These are phyloP conservation scores for Fremontodendron californicum DNA, from an alignment of 345 rosid genomes.

Conservation along the genomic window DNA sequence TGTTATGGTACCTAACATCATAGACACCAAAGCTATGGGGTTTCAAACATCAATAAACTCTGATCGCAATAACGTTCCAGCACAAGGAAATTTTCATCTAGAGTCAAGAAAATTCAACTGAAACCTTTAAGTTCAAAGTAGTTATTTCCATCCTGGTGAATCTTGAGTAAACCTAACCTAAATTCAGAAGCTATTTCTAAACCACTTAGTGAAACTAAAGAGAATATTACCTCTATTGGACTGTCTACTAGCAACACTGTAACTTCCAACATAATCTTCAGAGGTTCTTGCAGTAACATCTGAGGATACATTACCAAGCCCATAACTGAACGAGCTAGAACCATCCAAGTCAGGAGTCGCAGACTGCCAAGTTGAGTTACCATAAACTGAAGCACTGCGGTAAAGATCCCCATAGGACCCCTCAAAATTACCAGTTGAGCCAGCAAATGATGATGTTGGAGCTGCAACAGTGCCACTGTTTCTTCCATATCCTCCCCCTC, in stretches of 20 bases:
- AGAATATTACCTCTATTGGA: constrained; percentile 69
- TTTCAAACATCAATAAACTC: background rate
- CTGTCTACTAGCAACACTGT: constrained; percentile 68
- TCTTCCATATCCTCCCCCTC: constrained; percentile 56
- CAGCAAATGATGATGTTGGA: constrained; percentile 56
- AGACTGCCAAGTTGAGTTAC: constrained; percentile 77
- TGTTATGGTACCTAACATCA: background rate
- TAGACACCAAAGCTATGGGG: background rate
- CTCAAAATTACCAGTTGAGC: constrained; percentile 49
- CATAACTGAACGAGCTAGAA: constrained; percentile 62
- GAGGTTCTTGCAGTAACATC: constrained; percentile 60
- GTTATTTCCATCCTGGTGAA: background rate
- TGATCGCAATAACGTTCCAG: background rate
- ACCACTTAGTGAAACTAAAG: constrained; percentile 6
- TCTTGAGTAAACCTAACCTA: background rate
- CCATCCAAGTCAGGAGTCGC: constrained; percentile 56
- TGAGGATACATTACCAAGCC: constrained; percentile 55
- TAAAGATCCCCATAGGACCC: constrained; percentile 64
- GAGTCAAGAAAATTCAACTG: background rate
- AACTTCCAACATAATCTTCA: constrained; percentile 68
- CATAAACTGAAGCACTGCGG: constrained; percentile 56
- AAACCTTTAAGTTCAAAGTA: background rate
- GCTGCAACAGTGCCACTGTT: constrained; percentile 43
- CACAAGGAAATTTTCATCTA: background rate
- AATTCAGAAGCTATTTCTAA: background rate